A percentile compares a stretch with the other conserved stretches of the same genome.
These are phyloP conservation scores for Trichoderma atroviride DNA, from an alignment of 2,329 filamentous ascomycete species.

Conservation along the genomic window DNA sequence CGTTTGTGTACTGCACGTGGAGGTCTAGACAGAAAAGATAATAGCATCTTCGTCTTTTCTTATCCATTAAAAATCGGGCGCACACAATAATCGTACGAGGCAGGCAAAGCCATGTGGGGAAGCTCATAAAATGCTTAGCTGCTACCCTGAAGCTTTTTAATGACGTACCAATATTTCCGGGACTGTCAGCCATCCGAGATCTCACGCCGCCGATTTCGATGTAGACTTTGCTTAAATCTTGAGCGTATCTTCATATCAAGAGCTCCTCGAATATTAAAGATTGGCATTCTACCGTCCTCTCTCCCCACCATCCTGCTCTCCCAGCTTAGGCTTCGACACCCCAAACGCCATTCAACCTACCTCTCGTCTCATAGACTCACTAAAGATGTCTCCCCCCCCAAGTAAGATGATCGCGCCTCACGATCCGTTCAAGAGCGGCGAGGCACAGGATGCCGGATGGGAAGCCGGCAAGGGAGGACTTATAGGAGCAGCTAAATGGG, in stretches of 20 bases:
- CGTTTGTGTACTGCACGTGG: too few species aligned
- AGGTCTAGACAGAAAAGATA: neutral
- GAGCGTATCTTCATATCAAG: neutral
- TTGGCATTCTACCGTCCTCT: neutral
- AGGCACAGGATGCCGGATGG: conserved; percentile 71
- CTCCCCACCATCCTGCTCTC: neutral
- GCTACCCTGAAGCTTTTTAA: conserved; percentile 28
- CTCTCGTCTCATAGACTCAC: neutral
- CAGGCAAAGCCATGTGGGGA: neutral
- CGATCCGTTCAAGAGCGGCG: conserved; percentile 63
- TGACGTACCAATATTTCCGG: conserved; percentile 23
- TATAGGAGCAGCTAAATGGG: conserved; percentile 72
- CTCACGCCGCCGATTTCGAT: conserved; percentile 5
- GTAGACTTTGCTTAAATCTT: neutral
- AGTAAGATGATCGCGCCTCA: conserved; percentile 37
- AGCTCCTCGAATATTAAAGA: neutral
- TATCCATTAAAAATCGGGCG: neutral
- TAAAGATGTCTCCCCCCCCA: neutral
- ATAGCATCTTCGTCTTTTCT: neutral
- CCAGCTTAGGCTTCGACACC: neutral
- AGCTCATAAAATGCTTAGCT: conserved; percentile 14
- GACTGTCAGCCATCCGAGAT: conserved; percentile 10
- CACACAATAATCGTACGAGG: neutral
- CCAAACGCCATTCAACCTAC: neutral
- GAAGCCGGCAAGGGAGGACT: conserved; percentile 69